phyloP scores from a whole-genome alignment of 192 early-diverging fungal species.

The Coemansia sp. region DNA sequence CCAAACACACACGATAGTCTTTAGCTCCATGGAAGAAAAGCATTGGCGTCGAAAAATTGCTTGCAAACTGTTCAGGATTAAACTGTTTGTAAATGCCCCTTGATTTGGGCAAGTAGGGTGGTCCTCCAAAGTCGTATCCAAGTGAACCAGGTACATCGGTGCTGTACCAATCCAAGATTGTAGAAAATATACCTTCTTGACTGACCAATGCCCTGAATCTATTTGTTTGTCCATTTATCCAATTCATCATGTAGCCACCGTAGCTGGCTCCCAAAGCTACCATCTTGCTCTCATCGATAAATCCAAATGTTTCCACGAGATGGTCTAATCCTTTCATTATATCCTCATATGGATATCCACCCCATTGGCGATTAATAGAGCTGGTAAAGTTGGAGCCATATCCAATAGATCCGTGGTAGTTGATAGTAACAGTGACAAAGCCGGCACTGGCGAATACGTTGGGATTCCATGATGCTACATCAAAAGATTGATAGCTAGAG shows the following conservation, averaged over 20 bases:
- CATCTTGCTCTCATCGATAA: constrained; percentile 52
- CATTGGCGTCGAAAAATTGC: constrained; percentile 69
- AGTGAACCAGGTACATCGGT: constrained; percentile 75
- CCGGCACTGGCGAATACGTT: constrained; percentile 71
- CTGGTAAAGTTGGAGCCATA: constrained; percentile 76
- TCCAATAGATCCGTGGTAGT: constrained; percentile 75
- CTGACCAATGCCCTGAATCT: constrained; percentile 65
- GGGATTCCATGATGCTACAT: constrained; percentile 65
- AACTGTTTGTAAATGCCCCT: constrained; percentile 57
- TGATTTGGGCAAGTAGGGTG: constrained; percentile 53
- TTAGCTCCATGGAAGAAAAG: constrained; percentile 68
- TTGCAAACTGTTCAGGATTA: constrained; percentile 62
- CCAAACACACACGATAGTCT: constrained; percentile 62
- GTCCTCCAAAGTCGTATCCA: constrained; percentile 72
- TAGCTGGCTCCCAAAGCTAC: constrained; percentile 70
- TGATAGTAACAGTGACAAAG: constrained; percentile 65
- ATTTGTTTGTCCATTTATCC: constrained; percentile 72
- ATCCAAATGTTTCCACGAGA: constrained; percentile 51
- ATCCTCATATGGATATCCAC: constrained; percentile 69
- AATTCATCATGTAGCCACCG: constrained; percentile 83
- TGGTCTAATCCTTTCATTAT: constrained; percentile 68
- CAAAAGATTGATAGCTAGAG: constrained; percentile 57
- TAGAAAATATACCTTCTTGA: constrained; percentile 74
- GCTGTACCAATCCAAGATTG: constrained; percentile 55
- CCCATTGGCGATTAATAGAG: constrained; percentile 73